Evolutionary conservation across 2,329 filamentous ascomycete species (phyloP), one percentile per base, ranked within the genome.

Genomic region (Clonostachys byssicola): DNA sequence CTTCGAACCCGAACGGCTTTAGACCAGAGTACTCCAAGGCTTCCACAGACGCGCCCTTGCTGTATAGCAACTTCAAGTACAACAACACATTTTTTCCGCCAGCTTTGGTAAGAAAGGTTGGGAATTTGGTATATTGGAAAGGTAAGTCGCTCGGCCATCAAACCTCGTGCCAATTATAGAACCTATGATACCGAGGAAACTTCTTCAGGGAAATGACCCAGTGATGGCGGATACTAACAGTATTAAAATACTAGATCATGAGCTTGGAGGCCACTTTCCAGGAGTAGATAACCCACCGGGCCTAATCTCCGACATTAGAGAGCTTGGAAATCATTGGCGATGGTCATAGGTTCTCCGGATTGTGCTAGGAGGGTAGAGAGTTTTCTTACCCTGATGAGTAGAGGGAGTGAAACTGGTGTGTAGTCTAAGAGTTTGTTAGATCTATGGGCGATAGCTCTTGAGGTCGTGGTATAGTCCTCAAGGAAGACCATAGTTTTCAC

Each of bases 81-180:
- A 56, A 56, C 33, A 45, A 48, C 5, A 50, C 34, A 5, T 57
- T 54, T 16, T 57, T 47, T 23, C 55, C 54, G 4, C 17, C 35
- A 6, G 47, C 40, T 9, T 1, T 56, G 4, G 52, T 47, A 8
- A 44, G 40, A 16, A 39, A 45, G 30, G 45, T 50, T 14, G 55
- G 55, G 6, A 57, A 57, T 36, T 30, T 57, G 6, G 55, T 56
- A 1, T 45, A 40, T 14, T 52, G 48, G 13, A 44, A 46, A 5
- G 39, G 50, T 51, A 34, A 34, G 50, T 48, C 33, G 9, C 23
- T 30, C 23, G 9, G 9, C 9, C 10, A 30, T 10, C 10, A 10
- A 6, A 10, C 8, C 9, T 9, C 9, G 23, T 30, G 23, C 23
- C 23, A 30, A 30, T 30, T 10, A 30, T 10, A 3, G 8, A 30